Evolutionary conservation across 2,329 filamentous ascomycete genomes (phyloP).

Genomic region (Stagonosporopsis tanaceti): DNA sequence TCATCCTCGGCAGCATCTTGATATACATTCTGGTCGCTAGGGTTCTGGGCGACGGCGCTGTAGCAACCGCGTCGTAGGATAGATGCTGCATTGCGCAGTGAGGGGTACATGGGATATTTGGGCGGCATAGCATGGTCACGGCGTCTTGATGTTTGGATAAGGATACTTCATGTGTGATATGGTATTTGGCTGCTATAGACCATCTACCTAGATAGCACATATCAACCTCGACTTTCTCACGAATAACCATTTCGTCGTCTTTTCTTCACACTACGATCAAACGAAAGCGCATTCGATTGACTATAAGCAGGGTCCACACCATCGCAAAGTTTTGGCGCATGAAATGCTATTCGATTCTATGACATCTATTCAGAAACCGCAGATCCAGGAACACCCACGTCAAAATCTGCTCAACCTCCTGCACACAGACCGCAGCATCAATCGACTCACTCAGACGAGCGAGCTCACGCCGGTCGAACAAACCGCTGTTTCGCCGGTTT

Average conservation of each 20-base stretch:
- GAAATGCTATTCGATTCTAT: conserved; percentile 1
- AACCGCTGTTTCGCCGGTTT: background rate
- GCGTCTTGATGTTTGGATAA: conserved; percentile 6
- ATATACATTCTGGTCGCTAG: conserved; percentile 84
- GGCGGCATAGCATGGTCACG: conserved; percentile 12
- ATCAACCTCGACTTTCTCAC: background rate
- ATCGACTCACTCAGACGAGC: no score
- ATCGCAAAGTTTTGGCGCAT: background rate
- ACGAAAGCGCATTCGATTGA: no score
- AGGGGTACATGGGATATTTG: background rate
- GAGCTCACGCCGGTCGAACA: background rate
- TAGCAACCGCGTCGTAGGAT: conserved; percentile 5
- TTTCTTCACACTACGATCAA: no score
- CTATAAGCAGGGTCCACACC: no score
- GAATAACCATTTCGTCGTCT: no score
- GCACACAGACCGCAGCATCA: no score
- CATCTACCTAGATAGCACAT: background rate
- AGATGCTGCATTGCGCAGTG: background rate
- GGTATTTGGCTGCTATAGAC: background rate
- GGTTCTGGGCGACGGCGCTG: conserved; percentile 65
- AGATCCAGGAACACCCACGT: background rate
- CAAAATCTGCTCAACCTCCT: background rate
- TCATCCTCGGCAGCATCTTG: conserved; percentile 75
- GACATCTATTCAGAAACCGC: background rate
- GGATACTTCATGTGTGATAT: background rate